A percentile compares a stretch with the other conserved stretches of the same genome.
Conservation (phyloP, 2,329 filamentous ascomycete genomes). For the Trichophyton simii region DNA sequence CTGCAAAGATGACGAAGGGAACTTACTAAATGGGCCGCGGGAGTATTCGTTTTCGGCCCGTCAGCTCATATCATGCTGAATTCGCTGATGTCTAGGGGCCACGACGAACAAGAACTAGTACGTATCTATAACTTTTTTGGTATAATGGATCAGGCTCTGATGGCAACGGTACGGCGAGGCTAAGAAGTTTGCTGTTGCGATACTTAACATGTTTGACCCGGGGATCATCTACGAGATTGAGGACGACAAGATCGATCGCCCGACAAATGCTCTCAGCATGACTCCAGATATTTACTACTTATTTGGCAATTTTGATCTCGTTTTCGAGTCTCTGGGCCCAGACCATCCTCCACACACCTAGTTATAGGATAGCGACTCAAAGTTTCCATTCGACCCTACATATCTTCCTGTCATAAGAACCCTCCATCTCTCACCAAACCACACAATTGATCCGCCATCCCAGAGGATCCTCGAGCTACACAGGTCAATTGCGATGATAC, state of each 20-base stretch:
- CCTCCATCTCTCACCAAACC: slow-evolving; percentile 15
- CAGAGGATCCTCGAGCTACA: slow-evolving; percentile 15
- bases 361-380: slow-evolving; percentile 8
- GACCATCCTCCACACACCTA: slow-evolving; percentile 10
- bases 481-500: slow-evolving; percentile 13
- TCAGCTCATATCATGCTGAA: too few species aligned
- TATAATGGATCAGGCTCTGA: too few species aligned
- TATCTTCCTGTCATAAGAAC: slow-evolving; percentile 12
- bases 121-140: too few species aligned
- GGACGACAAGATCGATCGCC: slow-evolving; percentile 30
- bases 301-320: slow-evolving; percentile 9
- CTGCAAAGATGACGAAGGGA: slow-evolving; percentile 14
- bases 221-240: slow-evolving; percentile 27
- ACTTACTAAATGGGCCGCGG: background rate
- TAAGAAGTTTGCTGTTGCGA: slow-evolving; percentile 24
- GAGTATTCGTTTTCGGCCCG: too few species aligned
- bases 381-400: background rate
- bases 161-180: background rate
- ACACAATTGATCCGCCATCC: slow-evolving; percentile 21
- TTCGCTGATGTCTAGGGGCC: too few species aligned
- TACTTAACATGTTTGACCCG: slow-evolving; percentile 34
- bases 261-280: slow-evolving; percentile 31
- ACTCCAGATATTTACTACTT: slow-evolving; percentile 16
- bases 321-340: slow-evolving; percentile 5
- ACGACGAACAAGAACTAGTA: too few species aligned